Evolutionary conservation across 768 basidiomycete species (phyloP), one percentile per base, ranked within the genome.

Genomic region (Suillus americanus): DNA sequence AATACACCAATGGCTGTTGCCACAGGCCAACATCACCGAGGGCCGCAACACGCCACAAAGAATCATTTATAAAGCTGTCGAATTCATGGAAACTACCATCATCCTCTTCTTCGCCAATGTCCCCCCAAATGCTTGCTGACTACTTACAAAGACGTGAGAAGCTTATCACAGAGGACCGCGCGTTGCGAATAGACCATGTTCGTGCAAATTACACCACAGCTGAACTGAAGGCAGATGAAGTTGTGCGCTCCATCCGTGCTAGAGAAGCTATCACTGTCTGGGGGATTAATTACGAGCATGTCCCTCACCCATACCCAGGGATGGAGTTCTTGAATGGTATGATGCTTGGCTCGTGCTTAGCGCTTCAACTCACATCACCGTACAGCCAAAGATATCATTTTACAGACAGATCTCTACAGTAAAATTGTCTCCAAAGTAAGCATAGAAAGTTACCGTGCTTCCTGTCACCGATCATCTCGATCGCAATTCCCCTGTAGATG

Each of bases 241-340:
- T 86, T 57, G 73, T 90, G 28, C 78, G 89, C 37, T 70, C 72
- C 28, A 82, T 91, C 62, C 84, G 90, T 46, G 71, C 76, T 0
- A 65, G 67, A 18, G 90, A 91, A 68, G 84, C 82, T 0, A 68
- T 72, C 35, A 79, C 81, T 1, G 74, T 91, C n/a, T 90, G 89
- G 90, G 78, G 73, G 38, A 74, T 74, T 57, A 82, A 86, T 23
- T 76, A 83, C 66, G 77, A 81, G 20, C 79, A 79, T 10, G 76
- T 85, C 43, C 83, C 82, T n/a, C 85, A 90, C 66, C 79, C 84
- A 1, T 90, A 89, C 67, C 89, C 89, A 51, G 90, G 90, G 41
- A 90, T 90, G 89, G 88, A 85, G 66, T 92, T 91, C 68, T 72
- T 91, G 67, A 90, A 88, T 55, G 88, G 89, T 87, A 67, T 41